Evolutionary conservation across 108 stramenopile genomes (phyloP).

Genomic region (Cylindrotheca fusiformis): DNA sequence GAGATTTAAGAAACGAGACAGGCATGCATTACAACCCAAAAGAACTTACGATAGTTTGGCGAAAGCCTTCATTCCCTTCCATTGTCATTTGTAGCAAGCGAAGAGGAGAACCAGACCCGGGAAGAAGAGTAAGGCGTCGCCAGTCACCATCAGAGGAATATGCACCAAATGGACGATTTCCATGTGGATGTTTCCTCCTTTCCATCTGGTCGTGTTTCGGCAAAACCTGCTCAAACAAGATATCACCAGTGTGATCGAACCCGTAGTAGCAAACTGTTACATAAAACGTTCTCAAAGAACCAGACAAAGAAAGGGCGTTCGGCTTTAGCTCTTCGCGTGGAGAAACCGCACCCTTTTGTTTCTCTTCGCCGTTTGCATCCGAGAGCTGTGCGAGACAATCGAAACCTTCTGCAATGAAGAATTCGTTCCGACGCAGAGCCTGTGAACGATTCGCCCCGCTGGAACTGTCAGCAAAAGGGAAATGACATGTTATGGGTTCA

Average conservation of each 20-base stretch:
- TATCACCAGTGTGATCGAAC: conserved; percentile 80
- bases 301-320: neutral
- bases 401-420: conserved; percentile 57
- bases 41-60: conserved; percentile 32
- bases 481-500: conserved; percentile 58
- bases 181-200: neutral
- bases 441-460: conserved; percentile 3
- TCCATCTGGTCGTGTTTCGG: neutral
- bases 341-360: neutral
- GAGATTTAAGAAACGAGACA: neutral
- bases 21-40: neutral
- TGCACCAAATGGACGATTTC: conserved; percentile 52
- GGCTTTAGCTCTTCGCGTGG: neutral
- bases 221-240: conserved; percentile 63
- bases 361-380: neutral
- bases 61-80: conserved; percentile 66
- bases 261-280: conserved; percentile 69
- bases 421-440: conserved; percentile 45
- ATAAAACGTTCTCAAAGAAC: conserved; percentile 41
- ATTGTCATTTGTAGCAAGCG: conserved; percentile 72
- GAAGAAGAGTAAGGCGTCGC: conserved; percentile 69
- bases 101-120: conserved; percentile 43
- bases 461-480: conserved; percentile 44
- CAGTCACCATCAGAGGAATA: conserved; percentile 51
- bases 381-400: conserved; percentile 25